Evolutionary conservation across 371 early-diverging fungal species (phyloP), one percentile per base, ranked within the genome.

Genomic region (Actinomucor elegans): DNA sequence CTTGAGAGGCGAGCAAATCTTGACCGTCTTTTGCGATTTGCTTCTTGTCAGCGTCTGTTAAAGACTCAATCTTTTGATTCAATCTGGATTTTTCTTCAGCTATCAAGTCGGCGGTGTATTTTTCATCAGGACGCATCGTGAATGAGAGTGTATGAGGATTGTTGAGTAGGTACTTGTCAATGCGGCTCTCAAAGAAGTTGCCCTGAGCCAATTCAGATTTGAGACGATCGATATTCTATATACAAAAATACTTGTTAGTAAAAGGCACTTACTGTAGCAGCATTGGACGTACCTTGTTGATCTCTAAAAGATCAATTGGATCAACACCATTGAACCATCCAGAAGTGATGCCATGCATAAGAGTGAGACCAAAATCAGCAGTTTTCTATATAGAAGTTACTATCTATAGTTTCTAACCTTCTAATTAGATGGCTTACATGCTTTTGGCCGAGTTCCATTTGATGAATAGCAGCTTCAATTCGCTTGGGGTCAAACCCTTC

Each of bases 251-350:
- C 42, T 37, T 40, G 7, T 43, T 5, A 3, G n/a, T 37, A 34
- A 15, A 5, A 5, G 21, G 3, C 5, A 17, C 14, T 38, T 7
- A 20, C 21, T 38, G 14, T 7, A 12, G 5, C 17, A 8, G 12
- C 17, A 20, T 26, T 23, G 18, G 20, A 11, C 29, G 52, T 64
- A 79, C 85, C 71, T 83, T 84, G 56, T 89, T 85, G 43, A 93
- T 74, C 52, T 91, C 87, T 53, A 97, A 64, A n/a, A 88, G 73
- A 55, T 92, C 92, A 4, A 93, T 69, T 0, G 96, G 94, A 52
- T 95, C 83, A 14, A 80, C 86, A n/a, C 89, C 92, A 59, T 96
- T 93, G 63, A 94, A 87, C 94, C 94, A 93, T 14, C 89, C 83
- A 15, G 89, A 83, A 1, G 88, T 75, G 24, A 94, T 62, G 12